Evolutionary conservation across 306 rosid genomes (phyloP).

Genomic region (Quillaja saponaria): DNA sequence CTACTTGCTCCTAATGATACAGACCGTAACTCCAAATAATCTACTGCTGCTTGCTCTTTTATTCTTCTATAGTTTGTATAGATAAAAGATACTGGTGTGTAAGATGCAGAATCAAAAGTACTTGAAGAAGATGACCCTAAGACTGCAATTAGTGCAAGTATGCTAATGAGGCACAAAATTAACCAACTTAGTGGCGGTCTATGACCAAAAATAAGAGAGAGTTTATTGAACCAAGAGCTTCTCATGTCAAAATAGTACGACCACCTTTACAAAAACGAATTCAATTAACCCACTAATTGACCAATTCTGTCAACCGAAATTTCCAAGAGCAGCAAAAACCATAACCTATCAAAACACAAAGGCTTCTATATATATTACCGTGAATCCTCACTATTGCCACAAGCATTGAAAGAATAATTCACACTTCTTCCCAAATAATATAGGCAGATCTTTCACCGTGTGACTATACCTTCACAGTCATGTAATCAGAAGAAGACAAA

Average conservation of each 20-base stretch:
- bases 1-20: constrained; percentile 52
- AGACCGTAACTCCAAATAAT: constrained; percentile 75
- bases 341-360: constrained; percentile 43
- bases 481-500: constrained; percentile 16
- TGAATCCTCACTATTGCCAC: constrained; percentile 39
- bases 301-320: constrained; percentile 43
- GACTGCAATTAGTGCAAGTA: constrained; percentile 70
- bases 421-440: constrained; percentile 41
- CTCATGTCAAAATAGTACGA: constrained; percentile 74
- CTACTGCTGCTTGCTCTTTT: constrained; percentile 82
- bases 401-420: constrained; percentile 51
- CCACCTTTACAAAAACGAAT: constrained; percentile 20
- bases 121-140: constrained; percentile 72
- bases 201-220: constrained; percentile 57
- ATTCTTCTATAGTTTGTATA: constrained; percentile 84
- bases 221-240: constrained; percentile 79
- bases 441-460: constrained; percentile 18
- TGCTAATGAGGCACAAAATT: constrained; percentile 60
- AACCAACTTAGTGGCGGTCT: constrained; percentile 79
- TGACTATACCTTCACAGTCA: constrained; percentile 29
- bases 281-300: constrained; percentile 38
- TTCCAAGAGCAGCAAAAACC: constrained; percentile 48
- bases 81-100: constrained; percentile 47
- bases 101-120: constrained; percentile 46
- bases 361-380: constrained; percentile 38